Conservation (phyloP, 2,329 filamentous ascomycete genomes). For the Apiospora saccharicola region DNA sequence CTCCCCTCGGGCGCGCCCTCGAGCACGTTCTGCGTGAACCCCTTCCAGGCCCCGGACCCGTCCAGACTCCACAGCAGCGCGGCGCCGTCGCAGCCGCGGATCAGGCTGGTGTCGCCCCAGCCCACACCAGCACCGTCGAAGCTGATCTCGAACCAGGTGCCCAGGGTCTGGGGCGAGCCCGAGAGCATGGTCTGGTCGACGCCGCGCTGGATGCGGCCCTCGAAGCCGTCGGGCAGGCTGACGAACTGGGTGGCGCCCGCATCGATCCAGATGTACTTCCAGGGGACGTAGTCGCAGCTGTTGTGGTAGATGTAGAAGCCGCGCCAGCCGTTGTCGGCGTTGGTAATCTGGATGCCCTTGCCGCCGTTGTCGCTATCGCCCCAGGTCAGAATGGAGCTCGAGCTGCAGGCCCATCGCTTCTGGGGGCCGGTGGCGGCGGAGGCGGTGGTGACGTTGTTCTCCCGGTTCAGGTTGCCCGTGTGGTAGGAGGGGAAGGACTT, state of each 20-base stretch:
- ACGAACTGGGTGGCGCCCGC: slow-evolving; percentile 35
- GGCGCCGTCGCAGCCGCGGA: slow-evolving; percentile 39
- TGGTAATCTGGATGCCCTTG: slow-evolving; percentile 32
- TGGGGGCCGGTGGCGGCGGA: background rate
- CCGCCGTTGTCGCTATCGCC: slow-evolving; percentile 33
- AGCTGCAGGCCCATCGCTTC: slow-evolving; percentile 30
- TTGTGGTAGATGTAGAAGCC: slow-evolving; percentile 39
- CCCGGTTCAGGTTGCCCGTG: background rate
- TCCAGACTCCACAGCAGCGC: slow-evolving; percentile 35
- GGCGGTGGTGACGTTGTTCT: background rate
- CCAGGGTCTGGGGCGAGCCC: slow-evolving; percentile 36
- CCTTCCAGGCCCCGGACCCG: slow-evolving; percentile 35
- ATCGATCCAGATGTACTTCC: slow-evolving; percentile 39
- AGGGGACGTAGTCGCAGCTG: slow-evolving; percentile 37
- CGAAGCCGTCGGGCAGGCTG: slow-evolving; percentile 36
- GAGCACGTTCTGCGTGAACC: slow-evolving; percentile 36
- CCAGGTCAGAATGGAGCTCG: slow-evolving; percentile 30
- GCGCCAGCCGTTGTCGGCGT: slow-evolving; percentile 30
- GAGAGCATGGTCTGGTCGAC: slow-evolving; percentile 36
- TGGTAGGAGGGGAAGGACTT: slow-evolving; percentile 22
- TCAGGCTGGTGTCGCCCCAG: slow-evolving; percentile 40
- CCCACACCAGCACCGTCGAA: slow-evolving; percentile 33
- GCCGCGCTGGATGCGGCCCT: slow-evolving; percentile 38
- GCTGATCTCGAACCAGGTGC: slow-evolving; percentile 39
- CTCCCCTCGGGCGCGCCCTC: slow-evolving; percentile 33